Percentiles rank a stretch among this genome's conserved stretches.
Evolutionary conservation across 2,329 filamentous ascomycete genomes (phyloP).

Genomic region (Verticillium tricorpus): DNA sequence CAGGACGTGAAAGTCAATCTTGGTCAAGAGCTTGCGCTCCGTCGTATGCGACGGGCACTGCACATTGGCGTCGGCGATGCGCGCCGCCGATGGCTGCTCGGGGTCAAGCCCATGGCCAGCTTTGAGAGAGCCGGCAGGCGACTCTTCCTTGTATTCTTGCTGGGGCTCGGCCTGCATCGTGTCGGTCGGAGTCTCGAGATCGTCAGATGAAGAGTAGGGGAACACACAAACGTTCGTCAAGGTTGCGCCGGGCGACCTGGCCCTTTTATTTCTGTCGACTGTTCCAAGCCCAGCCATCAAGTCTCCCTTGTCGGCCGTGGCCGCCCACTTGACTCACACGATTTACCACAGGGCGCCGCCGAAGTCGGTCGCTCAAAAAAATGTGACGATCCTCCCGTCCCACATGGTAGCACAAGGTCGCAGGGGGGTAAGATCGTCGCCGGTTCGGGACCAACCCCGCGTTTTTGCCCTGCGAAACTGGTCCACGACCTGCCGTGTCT

Average conservation of each 20-base stretch:
- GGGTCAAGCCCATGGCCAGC: neutral
- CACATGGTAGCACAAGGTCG: neutral
- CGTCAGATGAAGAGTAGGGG: neutral
- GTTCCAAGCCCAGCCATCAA: neutral
- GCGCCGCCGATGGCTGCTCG: neutral
- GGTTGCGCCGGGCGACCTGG: neutral
- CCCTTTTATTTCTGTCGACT: neutral
- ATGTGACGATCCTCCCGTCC: neutral
- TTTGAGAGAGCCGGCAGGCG: neutral
- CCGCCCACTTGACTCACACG: neutral
- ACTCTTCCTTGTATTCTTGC: neutral
- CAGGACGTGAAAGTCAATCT: conserved; percentile 67
- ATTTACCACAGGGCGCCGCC: neutral
- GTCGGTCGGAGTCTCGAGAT: neutral
- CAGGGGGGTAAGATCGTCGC: neutral
- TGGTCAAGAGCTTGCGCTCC: conserved; percentile 61
- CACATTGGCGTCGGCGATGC: conserved; percentile 4
- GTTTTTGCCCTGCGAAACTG: neutral
- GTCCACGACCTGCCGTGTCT: neutral
- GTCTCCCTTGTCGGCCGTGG: neutral
- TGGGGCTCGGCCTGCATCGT: neutral
- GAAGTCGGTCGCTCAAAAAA: neutral
- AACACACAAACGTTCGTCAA: neutral
- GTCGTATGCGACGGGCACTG: conserved; percentile 50
- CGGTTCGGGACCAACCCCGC: neutral